Evolutionary conservation across 2,329 filamentous ascomycete species (phyloP).

Genomic region (Cercospora nicotianae): DNA sequence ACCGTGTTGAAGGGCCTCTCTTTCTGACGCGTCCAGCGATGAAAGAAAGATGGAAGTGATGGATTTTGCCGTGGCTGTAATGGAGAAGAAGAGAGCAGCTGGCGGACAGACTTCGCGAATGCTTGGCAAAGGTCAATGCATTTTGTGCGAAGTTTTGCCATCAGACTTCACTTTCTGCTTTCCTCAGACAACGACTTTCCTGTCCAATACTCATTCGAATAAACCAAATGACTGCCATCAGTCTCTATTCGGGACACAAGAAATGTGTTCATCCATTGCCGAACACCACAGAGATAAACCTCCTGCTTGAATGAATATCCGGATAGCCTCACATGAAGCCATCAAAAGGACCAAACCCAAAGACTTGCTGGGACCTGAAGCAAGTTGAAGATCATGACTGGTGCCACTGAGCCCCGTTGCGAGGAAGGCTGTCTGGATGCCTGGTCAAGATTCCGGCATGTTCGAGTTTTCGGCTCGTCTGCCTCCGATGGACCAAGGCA

Average conservation of each 20-base stretch:
- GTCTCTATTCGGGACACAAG: no score
- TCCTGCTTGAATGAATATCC: neutral
- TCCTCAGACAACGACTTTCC: neutral
- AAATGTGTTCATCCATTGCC: neutral
- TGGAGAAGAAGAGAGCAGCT: neutral
- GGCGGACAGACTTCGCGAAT: neutral
- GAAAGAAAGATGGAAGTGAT: neutral
- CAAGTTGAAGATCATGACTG: no score
- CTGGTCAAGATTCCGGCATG: no score
- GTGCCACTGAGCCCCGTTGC: no score
- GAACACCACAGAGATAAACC: neutral
- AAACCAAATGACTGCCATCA: no score
- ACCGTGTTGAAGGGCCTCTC: neutral
- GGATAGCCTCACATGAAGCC: neutral
- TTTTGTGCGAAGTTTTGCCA: neutral
- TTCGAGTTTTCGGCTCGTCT: no score
- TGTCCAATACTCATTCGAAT: neutral
- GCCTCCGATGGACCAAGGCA: no score
- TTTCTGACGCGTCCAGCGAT: neutral
- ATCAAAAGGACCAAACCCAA: neutral
- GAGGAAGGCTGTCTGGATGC: no score
- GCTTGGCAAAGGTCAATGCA: conserved; percentile 1
- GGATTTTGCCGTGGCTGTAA: neutral
- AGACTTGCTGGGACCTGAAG: no score
- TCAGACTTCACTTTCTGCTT: neutral